These are phyloP conservation scores for Forsythia suspensa DNA, from an alignment of 257 asterid genomes.

Conservation along the genomic window DNA sequence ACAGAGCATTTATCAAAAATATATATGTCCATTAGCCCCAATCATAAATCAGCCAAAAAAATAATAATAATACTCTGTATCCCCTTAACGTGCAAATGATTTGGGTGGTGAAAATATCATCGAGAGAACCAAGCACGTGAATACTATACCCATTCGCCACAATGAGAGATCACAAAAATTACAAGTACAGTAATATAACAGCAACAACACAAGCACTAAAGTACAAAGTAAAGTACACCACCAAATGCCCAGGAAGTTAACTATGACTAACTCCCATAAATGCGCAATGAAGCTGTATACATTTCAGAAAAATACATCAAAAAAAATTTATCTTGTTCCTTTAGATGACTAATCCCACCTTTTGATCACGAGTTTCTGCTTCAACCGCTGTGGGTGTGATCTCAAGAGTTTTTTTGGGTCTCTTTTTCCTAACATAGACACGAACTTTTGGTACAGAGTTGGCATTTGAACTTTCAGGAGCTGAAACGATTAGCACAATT, in stretches of 20 bases:
- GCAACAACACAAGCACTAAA: background rate
- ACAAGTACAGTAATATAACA: background rate
- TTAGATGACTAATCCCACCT: conserved; percentile 27
- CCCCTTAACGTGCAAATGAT: background rate
- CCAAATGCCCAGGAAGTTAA: background rate
- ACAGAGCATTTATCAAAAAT: background rate
- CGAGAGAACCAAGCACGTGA: background rate
- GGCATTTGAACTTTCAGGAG: conserved; percentile 30
- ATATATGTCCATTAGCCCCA: background rate
- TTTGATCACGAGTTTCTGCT: conserved; percentile 36
- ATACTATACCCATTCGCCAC: background rate
- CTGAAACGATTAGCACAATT: conserved; percentile 34
- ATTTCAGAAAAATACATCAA: background rate
- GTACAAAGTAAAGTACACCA: background rate
- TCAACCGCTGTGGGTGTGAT: conserved; percentile 35
- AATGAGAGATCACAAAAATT: background rate
- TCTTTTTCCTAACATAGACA: conserved; percentile 63
- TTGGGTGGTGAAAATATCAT: background rate
- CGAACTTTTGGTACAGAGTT: conserved; percentile 39
- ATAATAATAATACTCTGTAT: background rate
- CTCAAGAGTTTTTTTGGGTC: conserved; percentile 40
- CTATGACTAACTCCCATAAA: background rate
- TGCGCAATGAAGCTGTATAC: background rate
- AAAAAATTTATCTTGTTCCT: background rate
- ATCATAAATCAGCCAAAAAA: background rate